Evolutionary conservation across 2,329 filamentous ascomycete genomes (phyloP).

Genomic region (Xenoacremonium recifei): DNA sequence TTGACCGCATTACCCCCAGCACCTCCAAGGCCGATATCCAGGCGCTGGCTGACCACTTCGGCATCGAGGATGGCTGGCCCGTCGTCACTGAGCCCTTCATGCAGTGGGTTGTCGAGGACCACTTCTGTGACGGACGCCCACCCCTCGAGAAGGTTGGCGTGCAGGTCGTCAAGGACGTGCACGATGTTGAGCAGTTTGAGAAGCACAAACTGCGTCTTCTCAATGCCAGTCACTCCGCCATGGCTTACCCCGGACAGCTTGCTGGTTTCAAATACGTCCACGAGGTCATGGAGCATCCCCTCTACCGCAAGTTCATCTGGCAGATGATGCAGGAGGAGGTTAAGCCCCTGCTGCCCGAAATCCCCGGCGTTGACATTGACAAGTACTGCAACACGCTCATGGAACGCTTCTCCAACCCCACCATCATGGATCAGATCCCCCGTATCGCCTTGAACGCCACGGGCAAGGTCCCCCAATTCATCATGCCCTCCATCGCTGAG

Average conservation of each 20-base stretch:
- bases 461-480: slow-evolving; percentile 53
- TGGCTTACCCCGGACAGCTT: slow-evolving; percentile 50
- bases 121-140: slow-evolving; percentile 50
- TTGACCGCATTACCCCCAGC: slow-evolving; percentile 54
- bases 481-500: slow-evolving; percentile 47
- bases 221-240: slow-evolving; percentile 51
- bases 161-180: slow-evolving; percentile 50
- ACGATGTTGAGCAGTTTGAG: slow-evolving; percentile 53
- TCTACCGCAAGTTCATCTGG: slow-evolving; percentile 47
- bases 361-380: slow-evolving; percentile 49
- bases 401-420: slow-evolving; percentile 55
- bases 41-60: slow-evolving; percentile 42
- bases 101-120: slow-evolving; percentile 56
- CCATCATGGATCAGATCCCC: slow-evolving; percentile 54
- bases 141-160: slow-evolving; percentile 52
- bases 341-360: slow-evolving; percentile 50
- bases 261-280: slow-evolving; percentile 54
- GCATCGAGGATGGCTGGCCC: slow-evolving; percentile 50
- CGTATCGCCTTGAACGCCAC: slow-evolving; percentile 51
- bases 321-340: slow-evolving; percentile 57
- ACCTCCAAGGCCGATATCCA: slow-evolving; percentile 44
- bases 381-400: slow-evolving; percentile 52
- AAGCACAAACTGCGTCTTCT: slow-evolving; percentile 56
- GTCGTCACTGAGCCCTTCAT: slow-evolving; percentile 56
- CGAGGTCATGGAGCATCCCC: slow-evolving; percentile 49